Evolutionary conservation across 2,329 filamentous ascomycete species (phyloP), one percentile per base, ranked within the genome.

Genomic region (Didymella sp.): DNA sequence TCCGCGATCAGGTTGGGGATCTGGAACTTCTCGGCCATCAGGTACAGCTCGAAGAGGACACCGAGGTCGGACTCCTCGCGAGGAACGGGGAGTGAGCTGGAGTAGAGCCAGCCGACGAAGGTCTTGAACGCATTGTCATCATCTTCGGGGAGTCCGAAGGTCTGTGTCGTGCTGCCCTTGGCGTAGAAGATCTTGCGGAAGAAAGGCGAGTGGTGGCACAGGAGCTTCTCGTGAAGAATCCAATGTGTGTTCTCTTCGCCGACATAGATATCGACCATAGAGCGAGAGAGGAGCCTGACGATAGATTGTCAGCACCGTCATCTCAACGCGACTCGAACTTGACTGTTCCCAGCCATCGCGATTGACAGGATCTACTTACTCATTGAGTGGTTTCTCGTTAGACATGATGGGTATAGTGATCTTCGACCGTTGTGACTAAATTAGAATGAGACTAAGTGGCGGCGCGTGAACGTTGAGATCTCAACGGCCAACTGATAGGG

Each of bases 191-290:
- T 78, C 51, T 79, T 77, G 65, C 79, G 75, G 78, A 85, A 84
- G 76, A 82, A 83, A 44, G 78, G 77, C 30, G 80, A 83, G 71
- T 82, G 78, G 66, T 83, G 69, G 76, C 81, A 83, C 42, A 85
- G 79, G 7, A 85, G 81, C 62, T 83, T 83, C 67, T 85, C 81
- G 76, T 84, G 82, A 4, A 85, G 76, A 53, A 80, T 77, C 81
- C 81, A 85, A 71, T 82, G 80, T 1, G 81, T 83, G 73, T 82
- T 82, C 31, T 82, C 79, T 6, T 76, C 61, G 51, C 82, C 82
- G 69, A 85, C 80, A 69, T 84, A 84, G 71, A 85, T 79, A 73
- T 84, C 81, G 55, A 84, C 82, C 74, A 84, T 80, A 58, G 81
- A 78, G 52, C 76, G 78, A 56, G 81, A 82, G 60, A 85, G 80